These are phyloP conservation scores for Saturnispora sekii DNA, from an alignment of 805 yeast genomes.

Conservation along the genomic window DNA sequence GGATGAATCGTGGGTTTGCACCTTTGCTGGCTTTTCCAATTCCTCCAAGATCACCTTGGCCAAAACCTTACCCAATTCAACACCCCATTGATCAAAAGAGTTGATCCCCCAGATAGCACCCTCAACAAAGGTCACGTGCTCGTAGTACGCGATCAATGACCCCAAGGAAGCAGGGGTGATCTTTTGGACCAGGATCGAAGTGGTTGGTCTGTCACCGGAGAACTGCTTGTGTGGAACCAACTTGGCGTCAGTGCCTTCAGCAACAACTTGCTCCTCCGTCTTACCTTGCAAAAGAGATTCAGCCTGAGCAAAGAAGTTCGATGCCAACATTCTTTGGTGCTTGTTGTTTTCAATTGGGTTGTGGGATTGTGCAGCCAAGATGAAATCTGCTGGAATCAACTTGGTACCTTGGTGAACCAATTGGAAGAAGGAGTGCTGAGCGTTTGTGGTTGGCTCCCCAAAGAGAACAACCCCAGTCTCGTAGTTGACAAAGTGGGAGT, in stretches of 20 bases:
- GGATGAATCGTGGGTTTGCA: conserved; percentile 74
- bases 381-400: conserved; percentile 93
- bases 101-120: conserved; percentile 99
- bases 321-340: conserved; percentile 98
- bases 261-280: conserved; percentile 68
- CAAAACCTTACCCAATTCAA: conserved; percentile 94
- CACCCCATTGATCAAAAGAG: conserved; percentile 99
- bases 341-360: conserved; percentile 91
- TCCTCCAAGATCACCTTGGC: conserved; percentile 94
- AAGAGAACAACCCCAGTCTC: conserved; percentile 93
- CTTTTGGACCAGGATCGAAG: conserved; percentile 90
- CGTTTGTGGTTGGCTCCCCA: conserved; percentile 98
- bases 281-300: conserved; percentile 98
- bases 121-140: conserved; percentile 93
- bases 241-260: conserved; percentile 76
- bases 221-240: conserved; percentile 93
- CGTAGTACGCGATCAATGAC: conserved; percentile 95
- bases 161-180: conserved; percentile 96
- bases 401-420: conserved; percentile 98
- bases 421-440: conserved; percentile 99
- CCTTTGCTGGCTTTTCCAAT: conserved; percentile 51
- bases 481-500: conserved; percentile 82
- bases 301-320: conserved; percentile 96
- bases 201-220: conserved; percentile 98
- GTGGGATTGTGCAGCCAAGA: conserved; percentile 94